Base-by-base conservation (phyloP, 164 flowering plant genomes). In the Sextonia rubra region DNA sequence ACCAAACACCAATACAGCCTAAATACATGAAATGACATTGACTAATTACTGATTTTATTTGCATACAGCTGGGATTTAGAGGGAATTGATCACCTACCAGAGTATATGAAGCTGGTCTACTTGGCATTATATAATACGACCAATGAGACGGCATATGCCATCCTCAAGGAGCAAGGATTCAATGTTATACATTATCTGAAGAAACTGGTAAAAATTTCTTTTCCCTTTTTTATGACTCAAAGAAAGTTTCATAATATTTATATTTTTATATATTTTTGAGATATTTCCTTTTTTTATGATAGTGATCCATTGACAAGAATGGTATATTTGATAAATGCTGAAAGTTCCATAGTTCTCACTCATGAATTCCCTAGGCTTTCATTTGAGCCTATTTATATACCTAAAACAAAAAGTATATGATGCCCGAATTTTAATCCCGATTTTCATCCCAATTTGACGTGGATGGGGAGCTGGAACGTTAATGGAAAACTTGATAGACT, bases 41-140 rank as follows among this genome's bases (percentile, higher is more conserved):
- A 60, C 29, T 23, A n/a, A 23, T 9, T 60, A 60, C 29, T 60
- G 23, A 1, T 60, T 60, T 23, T 18, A 11, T 60, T 60, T 60
- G 64, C 12, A 23, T 9, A 12, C 23, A 77, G 79, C 30, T 77
- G 79, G 79, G 79, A 69, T 52, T 24, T 77, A 3, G 27, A 61
- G 9, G 62, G 47, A 15, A 27, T 77, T 6, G 70, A 69, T 24
- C 49, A 63, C 22, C 76, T 77, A 22, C 79, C 79, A 8, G 26
- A 77, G 26, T 30, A 63, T 60, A 72, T 77, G 76, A 68, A 63
- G 66, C 15, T 69, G 23, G 69, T 58, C 47, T 72, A 67, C 47
- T 56, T 73, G 17, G 79, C 73, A 1, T 44, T 77, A 15, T 73
- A 67, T 60, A 77, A 68, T 26, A 68, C 70, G 0, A 66, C 47